These are phyloP conservation scores for Cyberlindnera japonica DNA, from an alignment of 805 yeast genomes.

Conservation along the genomic window DNA sequence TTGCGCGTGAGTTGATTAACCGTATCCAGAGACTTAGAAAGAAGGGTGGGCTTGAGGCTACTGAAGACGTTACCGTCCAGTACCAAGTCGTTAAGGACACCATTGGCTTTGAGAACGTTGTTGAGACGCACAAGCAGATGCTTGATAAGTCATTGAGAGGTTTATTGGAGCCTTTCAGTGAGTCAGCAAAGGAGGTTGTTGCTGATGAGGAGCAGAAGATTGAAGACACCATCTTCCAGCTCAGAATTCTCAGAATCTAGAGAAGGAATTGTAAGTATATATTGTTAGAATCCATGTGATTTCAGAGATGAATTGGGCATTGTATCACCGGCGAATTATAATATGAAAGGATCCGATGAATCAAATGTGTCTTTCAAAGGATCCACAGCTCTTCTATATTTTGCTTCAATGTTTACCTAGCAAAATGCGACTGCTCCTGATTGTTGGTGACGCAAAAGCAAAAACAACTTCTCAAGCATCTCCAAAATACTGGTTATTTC, in stretches of 20 bases:
- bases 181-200: constrained; percentile 48
- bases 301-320: too few species aligned
- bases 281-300: too few species aligned
- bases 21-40: constrained; percentile 97
- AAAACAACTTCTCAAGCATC: too few species aligned
- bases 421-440: too few species aligned
- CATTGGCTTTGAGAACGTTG: constrained; percentile 57
- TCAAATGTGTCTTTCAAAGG: too few species aligned
- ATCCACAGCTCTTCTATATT: too few species aligned
- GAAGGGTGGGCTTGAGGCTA: constrained; percentile 90
- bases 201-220: constrained; percentile 86
- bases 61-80: constrained; percentile 91
- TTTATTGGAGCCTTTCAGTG: constrained; percentile 39
- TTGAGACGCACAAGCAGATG: constrained; percentile 61
- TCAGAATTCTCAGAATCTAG: constrained; percentile 69
- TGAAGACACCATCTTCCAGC: constrained; percentile 73
- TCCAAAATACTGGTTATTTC: too few species aligned
- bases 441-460: too few species aligned
- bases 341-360: too few species aligned
- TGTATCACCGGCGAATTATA: too few species aligned
- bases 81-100: constrained; percentile 62
- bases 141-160: constrained; percentile 75
- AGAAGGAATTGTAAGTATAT: too few species aligned
- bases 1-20: constrained; percentile 93
- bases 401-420: too few species aligned